Evolutionary conservation across 257 asterid genomes (phyloP).

Genomic region (Primulina eburnea): DNA sequence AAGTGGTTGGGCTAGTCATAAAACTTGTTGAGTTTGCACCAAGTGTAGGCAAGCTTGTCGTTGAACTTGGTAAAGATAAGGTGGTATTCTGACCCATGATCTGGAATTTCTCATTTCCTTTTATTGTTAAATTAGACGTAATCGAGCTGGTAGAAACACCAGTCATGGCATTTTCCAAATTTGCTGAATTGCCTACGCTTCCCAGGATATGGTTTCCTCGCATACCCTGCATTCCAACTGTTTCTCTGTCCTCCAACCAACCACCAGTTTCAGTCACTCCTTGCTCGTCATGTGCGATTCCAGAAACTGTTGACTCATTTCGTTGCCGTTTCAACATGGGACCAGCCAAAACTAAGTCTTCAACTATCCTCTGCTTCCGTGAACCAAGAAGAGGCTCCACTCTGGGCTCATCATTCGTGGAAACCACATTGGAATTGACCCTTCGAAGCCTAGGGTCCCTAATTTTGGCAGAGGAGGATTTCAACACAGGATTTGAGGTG

Average conservation of each 20-base stretch:
- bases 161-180: conserved; percentile 29
- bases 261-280: conserved; percentile 39
- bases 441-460: conserved; percentile 95
- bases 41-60: conserved; percentile 28
- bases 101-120: conserved; percentile 32
- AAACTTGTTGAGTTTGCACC: conserved; percentile 27
- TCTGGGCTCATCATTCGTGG: conserved; percentile 40
- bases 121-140: conserved; percentile 28
- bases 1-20: conserved; percentile 21
- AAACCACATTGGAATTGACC: conserved; percentile 47
- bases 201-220: conserved; percentile 25
- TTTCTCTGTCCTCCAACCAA: conserved; percentile 51
- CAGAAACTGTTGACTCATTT: conserved; percentile 39
- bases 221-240: conserved; percentile 30
- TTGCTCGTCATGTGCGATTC: conserved; percentile 21
- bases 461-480: conserved; percentile 55
- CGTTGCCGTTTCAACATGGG: conserved; percentile 67
- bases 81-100: conserved; percentile 27
- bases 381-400: conserved; percentile 38
- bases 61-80: conserved; percentile 22
- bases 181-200: conserved; percentile 24
- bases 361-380: conserved; percentile 56
- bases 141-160: conserved; percentile 24
- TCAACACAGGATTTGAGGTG: conserved; percentile 39
- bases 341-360: conserved; percentile 49